phyloP scores from a whole-genome alignment of 208 protist genomes.

The Trypanosoma avium region DNA sequence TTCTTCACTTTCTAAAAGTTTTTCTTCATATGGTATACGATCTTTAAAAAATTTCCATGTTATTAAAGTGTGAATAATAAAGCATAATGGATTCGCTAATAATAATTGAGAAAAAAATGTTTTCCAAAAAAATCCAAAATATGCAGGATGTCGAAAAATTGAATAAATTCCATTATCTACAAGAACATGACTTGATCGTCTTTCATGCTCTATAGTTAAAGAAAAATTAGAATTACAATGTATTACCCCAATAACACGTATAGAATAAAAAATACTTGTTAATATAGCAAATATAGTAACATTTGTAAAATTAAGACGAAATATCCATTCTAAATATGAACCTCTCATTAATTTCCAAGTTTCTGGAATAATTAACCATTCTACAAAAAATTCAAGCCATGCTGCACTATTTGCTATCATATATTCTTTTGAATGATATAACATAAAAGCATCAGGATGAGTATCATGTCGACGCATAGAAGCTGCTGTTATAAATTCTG shows the following conservation, averaged over 20 bases:
- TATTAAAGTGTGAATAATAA: slow-evolving; percentile 64
- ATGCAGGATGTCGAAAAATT: slow-evolving; percentile 91
- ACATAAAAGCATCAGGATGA: slow-evolving; percentile 80
- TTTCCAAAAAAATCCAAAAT: slow-evolving; percentile 97
- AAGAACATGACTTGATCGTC: slow-evolving; percentile 76
- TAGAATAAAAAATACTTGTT: slow-evolving; percentile 52
- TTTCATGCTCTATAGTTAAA: slow-evolving; percentile 66
- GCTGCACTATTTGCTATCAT: slow-evolving; percentile 42
- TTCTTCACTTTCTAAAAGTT: slow-evolving; percentile 46
- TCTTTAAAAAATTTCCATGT: slow-evolving; percentile 92
- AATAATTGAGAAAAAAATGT: slow-evolving; percentile 90
- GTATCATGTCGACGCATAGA: slow-evolving; percentile 55
- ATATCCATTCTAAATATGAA: slow-evolving; percentile 13
- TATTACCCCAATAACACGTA: slow-evolving; percentile 79
- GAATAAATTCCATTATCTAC: slow-evolving; percentile 91
- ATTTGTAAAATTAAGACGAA: slow-evolving; percentile 43
- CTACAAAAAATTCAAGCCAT: slow-evolving; percentile 72
- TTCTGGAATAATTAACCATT: slow-evolving; percentile 54
- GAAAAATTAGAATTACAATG: slow-evolving; percentile 88
- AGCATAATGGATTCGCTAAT: slow-evolving; percentile 91
- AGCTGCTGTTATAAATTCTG: slow-evolving; percentile 71
- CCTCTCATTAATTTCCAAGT: slow-evolving; percentile 49
- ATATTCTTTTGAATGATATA: slow-evolving; percentile 74
- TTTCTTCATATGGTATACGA: slow-evolving; percentile 92
- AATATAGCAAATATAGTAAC: slow-evolving; percentile 40